Conservation (phyloP, 192 early-diverging fungal species). For the Dissophora ornata region DNA sequence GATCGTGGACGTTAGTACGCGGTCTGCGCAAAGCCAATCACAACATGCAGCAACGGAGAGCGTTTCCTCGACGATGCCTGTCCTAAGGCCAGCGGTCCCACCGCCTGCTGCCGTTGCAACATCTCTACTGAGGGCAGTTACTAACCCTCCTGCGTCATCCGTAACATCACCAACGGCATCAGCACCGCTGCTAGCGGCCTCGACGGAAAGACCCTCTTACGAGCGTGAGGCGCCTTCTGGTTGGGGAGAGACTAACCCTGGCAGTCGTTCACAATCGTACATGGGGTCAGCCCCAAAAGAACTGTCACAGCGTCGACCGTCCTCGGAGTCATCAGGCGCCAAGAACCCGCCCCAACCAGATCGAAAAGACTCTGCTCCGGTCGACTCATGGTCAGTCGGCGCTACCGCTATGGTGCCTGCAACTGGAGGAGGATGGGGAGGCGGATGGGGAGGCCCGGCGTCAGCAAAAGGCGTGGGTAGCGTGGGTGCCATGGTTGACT, state of each 20-base stretch:
- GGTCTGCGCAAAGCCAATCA: too few species aligned
- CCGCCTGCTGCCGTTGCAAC: not conserved
- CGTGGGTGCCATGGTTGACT: conserved; percentile 20
- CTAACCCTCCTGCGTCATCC: not conserved
- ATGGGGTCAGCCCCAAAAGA: too few species aligned
- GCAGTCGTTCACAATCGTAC: too few species aligned
- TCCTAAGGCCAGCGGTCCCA: not conserved
- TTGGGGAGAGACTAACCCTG: not conserved
- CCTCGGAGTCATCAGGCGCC: not conserved
- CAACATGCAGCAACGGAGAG: not conserved
- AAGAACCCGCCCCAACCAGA: not conserved
- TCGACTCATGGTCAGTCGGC: not conserved
- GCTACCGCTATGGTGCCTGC: not conserved
- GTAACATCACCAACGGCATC: not conserved
- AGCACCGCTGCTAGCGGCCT: not conserved
- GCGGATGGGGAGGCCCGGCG: not conserved
- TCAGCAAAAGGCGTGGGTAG: conserved; percentile 5
- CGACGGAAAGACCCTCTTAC: not conserved
- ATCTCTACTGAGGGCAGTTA: conserved; percentile 4
- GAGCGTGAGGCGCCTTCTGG: not conserved
- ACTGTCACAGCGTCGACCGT: too few species aligned
- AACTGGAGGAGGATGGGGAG: not conserved
- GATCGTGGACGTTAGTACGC: not conserved
- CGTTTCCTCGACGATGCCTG: not conserved
- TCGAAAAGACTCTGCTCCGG: not conserved